Base-by-base conservation (phyloP, 805 yeast genomes). In the Ogataea ganodermae region DNA sequence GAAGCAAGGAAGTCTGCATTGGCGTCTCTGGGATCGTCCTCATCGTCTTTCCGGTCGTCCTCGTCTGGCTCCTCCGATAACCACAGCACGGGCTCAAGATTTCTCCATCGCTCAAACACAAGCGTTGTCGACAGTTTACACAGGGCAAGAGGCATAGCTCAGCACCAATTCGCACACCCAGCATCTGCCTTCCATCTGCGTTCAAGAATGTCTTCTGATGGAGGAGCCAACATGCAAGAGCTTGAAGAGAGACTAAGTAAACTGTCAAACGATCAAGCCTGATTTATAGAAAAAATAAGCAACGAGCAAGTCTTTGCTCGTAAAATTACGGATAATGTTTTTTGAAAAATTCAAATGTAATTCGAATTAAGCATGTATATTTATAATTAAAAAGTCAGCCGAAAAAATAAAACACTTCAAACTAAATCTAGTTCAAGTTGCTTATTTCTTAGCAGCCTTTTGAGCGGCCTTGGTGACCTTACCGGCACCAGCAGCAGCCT, bases 381-480 rank as follows among this genome's bases (percentile, higher is more conserved):
- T 39, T 35, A n/a, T 26, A 32, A 44, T 17, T 35, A 37, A 41
- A 35, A 23, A 42, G 41, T 24, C 41, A 37, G 41, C 41, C 21
- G 41, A 24, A 37, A 26, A 23, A 16, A 37, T 21, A 17, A 23
- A 23, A 24, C 21, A 24, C 17, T 23, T 37, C n/a, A 10, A 37
- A 23, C 16, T 10, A 23, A 21, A 9, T 36, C 21, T 6, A 16
- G 31, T 26, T 37, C 31, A 37, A 37, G 14, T 22, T 37, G 41
- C 68, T 79, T 82, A 82, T 77, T 82, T 82, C 86, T 82, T 82
- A 65, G 78, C 78, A 71, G 89, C 89, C 84, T 84, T 84, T 62
- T 74, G 75, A 74, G 96, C 96, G 75, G 96, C 89, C 89, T 89
- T 89, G 90, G 96, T 88, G 68, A 88, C 94, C 90, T 89, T 88